phyloP scores from a whole-genome alignment of 768 basidiomycete genomes.

The Boletus eberwhitei region DNA sequence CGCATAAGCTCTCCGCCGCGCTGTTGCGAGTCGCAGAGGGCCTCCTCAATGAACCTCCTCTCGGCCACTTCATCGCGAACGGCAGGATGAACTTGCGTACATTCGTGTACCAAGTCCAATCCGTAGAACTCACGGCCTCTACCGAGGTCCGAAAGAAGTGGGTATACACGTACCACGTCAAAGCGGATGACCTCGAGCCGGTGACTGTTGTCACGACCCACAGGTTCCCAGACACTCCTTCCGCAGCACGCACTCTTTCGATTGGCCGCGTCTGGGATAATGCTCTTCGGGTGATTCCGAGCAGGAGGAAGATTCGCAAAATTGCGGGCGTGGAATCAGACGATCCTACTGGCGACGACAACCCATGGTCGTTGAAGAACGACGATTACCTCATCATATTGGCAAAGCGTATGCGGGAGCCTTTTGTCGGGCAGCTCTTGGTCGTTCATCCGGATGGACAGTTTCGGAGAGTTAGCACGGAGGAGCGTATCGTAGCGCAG shows the following conservation, averaged over 20 bases:
- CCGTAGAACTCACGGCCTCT: slow-evolving; percentile 7
- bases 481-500: slow-evolving; percentile 22
- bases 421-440: slow-evolving; percentile 24
- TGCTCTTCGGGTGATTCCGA: slow-evolving; percentile 8
- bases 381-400: slow-evolving; percentile 5
- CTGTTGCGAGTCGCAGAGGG: slow-evolving; percentile 16
- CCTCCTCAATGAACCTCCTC: slow-evolving; percentile 22
- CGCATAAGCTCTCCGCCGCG: slow-evolving; percentile 14
- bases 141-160: slow-evolving; percentile 9
- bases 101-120: slow-evolving; percentile 23
- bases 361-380: slow-evolving; percentile 16
- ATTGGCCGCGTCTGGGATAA: slow-evolving; percentile 27
- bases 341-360: slow-evolving; percentile 2
- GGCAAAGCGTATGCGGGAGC: slow-evolving; percentile 16
- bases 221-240: slow-evolving; percentile 3
- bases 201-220: slow-evolving; percentile 14
- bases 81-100: slow-evolving; percentile 28
- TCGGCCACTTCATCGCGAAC: slow-evolving; percentile 30
- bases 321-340: not conserved
- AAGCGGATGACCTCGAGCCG: slow-evolving; percentile 18
- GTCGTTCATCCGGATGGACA: slow-evolving; percentile 19
- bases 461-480: slow-evolving; percentile 20
- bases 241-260: slow-evolving; percentile 8
- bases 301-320: not conserved
- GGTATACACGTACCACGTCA: slow-evolving; percentile 18